Percentiles rank a stretch among this genome's conserved stretches.
Conservation (phyloP, 495 filamentous ascomycete species). For the Arthonia radiata region DNA sequence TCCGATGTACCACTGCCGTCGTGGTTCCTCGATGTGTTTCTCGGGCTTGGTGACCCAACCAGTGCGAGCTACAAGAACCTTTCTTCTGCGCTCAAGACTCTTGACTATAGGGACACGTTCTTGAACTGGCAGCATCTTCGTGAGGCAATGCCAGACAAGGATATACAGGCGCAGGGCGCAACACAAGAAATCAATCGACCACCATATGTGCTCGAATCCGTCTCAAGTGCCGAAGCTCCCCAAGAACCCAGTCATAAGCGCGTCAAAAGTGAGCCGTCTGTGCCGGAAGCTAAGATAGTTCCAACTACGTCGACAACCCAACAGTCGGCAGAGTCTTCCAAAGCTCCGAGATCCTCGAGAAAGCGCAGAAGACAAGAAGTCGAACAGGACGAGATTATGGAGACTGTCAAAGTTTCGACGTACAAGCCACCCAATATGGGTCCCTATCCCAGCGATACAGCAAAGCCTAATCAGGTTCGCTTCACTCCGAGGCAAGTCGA, state of each 20-base stretch:
- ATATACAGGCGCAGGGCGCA: no score
- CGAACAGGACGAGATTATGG: conserved; percentile 33
- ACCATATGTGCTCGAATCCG: conserved; percentile 56
- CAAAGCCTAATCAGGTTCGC: conserved; percentile 56
- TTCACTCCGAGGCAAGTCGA: conserved; percentile 85
- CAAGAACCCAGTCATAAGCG: no score
- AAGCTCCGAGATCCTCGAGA: conserved; percentile 25
- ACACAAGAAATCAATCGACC: no score
- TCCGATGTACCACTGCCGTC: conserved; percentile 67
- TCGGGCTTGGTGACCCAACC: conserved; percentile 83
- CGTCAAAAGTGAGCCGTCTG: no score
- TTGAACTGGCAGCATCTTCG: conserved; percentile 85
- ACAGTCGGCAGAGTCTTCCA: conserved; percentile 14
- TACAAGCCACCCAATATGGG: conserved; percentile 81
- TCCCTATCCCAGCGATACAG: conserved; percentile 73
- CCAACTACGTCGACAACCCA: conserved; percentile 18
- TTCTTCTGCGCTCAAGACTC: conserved; percentile 42
- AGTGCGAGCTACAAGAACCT: conserved; percentile 68
- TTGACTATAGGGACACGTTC: conserved; percentile 89
- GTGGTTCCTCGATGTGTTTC: conserved; percentile 91
- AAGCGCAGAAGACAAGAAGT: conserved; percentile 58
- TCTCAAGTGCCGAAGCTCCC: no score
- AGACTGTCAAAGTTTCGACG: conserved; percentile 58
- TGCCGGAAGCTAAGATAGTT: no score
- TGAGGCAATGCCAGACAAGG: conserved; percentile 58